Evolutionary conservation across 371 early-diverging fungal species (phyloP).

Genomic region (Dentiscutata heterogama): DNA sequence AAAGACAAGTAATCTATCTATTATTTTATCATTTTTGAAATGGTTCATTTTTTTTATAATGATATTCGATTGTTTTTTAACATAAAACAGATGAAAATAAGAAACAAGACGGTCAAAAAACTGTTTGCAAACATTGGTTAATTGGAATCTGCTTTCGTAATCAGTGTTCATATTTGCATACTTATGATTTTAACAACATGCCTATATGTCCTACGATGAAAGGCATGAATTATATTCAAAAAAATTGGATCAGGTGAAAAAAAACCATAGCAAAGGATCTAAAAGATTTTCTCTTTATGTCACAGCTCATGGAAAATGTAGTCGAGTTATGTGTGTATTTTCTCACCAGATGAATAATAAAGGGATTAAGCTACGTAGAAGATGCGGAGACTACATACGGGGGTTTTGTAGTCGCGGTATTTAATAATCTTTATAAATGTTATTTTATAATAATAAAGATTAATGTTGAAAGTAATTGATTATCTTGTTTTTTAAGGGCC

Average conservation of each 20-base stretch:
- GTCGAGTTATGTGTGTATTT: constrained; percentile 8
- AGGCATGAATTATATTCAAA: too few species aligned
- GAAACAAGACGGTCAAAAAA: not conserved
- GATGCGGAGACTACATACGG: not conserved
- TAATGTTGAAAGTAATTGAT: not conserved
- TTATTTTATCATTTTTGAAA: not conserved
- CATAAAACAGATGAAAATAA: not conserved
- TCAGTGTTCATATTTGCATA: constrained; percentile 16
- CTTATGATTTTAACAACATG: constrained; percentile 3
- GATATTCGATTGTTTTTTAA: not conserved
- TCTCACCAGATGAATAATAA: not conserved
- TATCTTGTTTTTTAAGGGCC: not conserved
- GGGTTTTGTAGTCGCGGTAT: constrained; percentile 16
- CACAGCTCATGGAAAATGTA: constrained; percentile 11
- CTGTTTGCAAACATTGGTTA: constrained; percentile 27
- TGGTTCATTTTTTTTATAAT: not conserved
- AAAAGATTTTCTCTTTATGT: too few species aligned
- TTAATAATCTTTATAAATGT: not conserved
- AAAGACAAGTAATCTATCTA: not conserved
- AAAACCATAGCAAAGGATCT: too few species aligned
- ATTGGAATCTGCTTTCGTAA: constrained; percentile 21
- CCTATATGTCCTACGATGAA: constrained; percentile 19
- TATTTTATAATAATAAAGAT: too few species aligned
- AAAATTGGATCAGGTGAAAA: too few species aligned
- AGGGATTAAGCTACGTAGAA: not conserved